Evolutionary conservation across 176 grass and related monocot genomes (phyloP), one percentile per base, ranked within the genome.

Genomic region (Pharus latifolius): DNA sequence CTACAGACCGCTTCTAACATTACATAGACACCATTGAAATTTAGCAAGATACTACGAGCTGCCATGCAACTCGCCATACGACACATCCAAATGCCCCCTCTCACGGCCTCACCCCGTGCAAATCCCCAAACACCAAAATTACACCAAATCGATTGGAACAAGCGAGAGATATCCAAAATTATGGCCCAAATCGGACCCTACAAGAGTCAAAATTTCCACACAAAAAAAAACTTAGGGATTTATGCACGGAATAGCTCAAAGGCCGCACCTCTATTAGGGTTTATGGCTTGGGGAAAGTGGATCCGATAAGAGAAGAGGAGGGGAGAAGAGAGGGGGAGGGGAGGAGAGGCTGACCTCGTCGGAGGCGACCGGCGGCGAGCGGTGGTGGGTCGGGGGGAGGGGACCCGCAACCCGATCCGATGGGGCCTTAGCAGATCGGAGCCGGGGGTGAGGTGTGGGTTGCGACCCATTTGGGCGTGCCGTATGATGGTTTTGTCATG

Each of bases 331-430:
- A 14, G 50, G 11, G 46, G 33, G 19, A 41, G 16, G 38, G 40
- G 65, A 44, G 2, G 63, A 24, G 67, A 35, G 52, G 69, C 84
- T 68, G 78, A 91, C 78, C 78, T 81, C 81, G 77, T 54, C 60
- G 41, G 48, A 42, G 80, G 49, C 51, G 35, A 29, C 22, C 71
- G 56, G 66, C 80, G 71, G 88, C 78, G 84, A 70, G 73, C 55
- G 67, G 51, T 59, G 69, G 63, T 56, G 79, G 67, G 75, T 69
- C 57, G 68, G 61, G 32, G 70, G 48, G 49, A 74, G 48, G 63
- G 45, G 67, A 92, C 70, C 88, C 88, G 84, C 67, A 81, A 92
- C 88, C 84, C 88, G 88, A 84, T 92, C 72, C 81, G 77, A 56
- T 32, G 30, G 54, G 37, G 74, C 11, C 75, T 83, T 88, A 92